Percentiles rank a stretch among this genome's conserved stretches.
These are phyloP conservation scores for Solanum lignicaule DNA, from an alignment of 257 asterid species.

Conservation along the genomic window DNA sequence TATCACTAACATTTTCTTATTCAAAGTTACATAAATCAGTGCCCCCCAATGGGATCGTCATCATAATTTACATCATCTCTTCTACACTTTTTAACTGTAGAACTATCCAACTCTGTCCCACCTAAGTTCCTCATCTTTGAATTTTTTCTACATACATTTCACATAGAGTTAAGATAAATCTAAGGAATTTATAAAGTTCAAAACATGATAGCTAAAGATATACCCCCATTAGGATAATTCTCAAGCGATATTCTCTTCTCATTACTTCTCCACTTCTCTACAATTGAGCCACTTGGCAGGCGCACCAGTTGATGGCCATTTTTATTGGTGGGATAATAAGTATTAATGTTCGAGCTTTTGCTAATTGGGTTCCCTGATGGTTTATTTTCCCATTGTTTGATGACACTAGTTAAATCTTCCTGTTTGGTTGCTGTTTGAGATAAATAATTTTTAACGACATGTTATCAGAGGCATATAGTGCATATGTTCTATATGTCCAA, in stretches of 20 bases:
- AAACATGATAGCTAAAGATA: neutral
- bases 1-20: neutral
- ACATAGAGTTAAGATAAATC: neutral
- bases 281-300: conserved; percentile 21
- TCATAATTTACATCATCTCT: conserved; percentile 33
- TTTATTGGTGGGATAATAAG: no score
- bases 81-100: conserved; percentile 55
- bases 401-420: conserved; percentile 38
- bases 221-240: conserved; percentile 51
- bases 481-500: no score
- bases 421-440: neutral
- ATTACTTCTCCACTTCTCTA: conserved; percentile 24
- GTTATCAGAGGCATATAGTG: no score
- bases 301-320: neutral
- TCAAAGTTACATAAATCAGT: conserved; percentile 10
- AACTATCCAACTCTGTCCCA: conserved; percentile 15
- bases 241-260: conserved; percentile 30
- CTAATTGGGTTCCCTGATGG: conserved; percentile 24
- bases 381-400: conserved; percentile 37
- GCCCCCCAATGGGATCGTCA: conserved; percentile 33
- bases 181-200: neutral
- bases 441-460: no score
- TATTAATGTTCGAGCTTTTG: conserved; percentile 18
- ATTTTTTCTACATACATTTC: conserved; percentile 26
- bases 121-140: conserved; percentile 24